These are phyloP conservation scores for Ceratorhiza oryzae-sativae DNA, from an alignment of 1,284 basidiomycete genomes.

Conservation along the genomic window DNA sequence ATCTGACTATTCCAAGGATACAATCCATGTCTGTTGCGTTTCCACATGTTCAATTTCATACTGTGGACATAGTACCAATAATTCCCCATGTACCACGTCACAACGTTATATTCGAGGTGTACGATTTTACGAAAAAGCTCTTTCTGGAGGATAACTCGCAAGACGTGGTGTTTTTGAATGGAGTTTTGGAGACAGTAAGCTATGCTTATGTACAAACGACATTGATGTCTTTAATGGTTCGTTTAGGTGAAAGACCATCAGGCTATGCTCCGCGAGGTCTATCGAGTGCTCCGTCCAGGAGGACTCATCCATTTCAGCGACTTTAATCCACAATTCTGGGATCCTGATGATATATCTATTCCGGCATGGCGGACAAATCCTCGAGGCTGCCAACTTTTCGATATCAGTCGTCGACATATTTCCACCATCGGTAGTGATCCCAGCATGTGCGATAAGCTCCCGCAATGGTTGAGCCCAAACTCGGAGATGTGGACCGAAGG, in stretches of 20 bases:
- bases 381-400: not conserved
- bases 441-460: not conserved
- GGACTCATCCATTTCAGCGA: not conserved
- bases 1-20: not conserved
- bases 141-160: not conserved
- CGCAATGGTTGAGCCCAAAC: not conserved
- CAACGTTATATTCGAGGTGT: not conserved
- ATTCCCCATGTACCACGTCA: not conserved
- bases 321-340: not conserved
- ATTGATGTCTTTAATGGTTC: not conserved
- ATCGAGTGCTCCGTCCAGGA: constrained; percentile 3
- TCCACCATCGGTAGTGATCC: not conserved
- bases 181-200: not conserved
- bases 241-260: not conserved
- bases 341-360: not conserved
- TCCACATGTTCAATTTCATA: not conserved
- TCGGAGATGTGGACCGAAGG: not conserved
- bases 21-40: not conserved
- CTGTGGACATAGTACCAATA: not conserved
- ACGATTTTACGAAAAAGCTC: not conserved
- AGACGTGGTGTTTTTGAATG: not conserved
- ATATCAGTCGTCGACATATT: not conserved
- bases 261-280: not conserved
- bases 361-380: not conserved
- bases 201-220: too few relatives aligned